Evolutionary conservation across 495 filamentous ascomycete genomes (phyloP), one percentile per base, ranked within the genome.

Genomic region (Penicillium cataractarum): DNA sequence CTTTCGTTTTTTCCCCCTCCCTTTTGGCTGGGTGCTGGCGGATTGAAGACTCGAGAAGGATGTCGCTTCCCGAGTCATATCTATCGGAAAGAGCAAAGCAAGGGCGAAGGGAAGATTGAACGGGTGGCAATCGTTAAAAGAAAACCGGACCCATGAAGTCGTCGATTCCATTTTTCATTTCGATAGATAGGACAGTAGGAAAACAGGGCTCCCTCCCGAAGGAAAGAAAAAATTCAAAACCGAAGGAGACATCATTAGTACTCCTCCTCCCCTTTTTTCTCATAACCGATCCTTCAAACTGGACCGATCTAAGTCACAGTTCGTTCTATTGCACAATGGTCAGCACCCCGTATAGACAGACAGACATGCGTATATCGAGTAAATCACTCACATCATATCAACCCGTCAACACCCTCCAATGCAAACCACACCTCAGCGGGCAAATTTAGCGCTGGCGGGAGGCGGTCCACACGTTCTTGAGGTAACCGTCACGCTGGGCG

Each of bases 381-480:
- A 35, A 55, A 35, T n/a, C 21, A 50, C 74, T 63, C 49, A 78
- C 75, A 74, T 72, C 65, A 71, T 68, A 60, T 71, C 68, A 74
- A 73, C 68, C 72, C 65, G 53, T 69, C 68, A 72, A 65, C 67
- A 70, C 60, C 66, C 63, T 58, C 57, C 49, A 60, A 56, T 54
- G 60, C 54, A 64, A 62, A 57, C 57, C 62, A 63, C 60, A 69
- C 60, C 32, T 29, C 57, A 53, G 40, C 35, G 32, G 53, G 9
- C 33, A 61, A 60, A 73, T 80, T 83, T 87, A 91, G 78, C 87
- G 85, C 80, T 92, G 89, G 74, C 82, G 70, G 71, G 68, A 78
- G 64, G 87, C 88, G 78, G 86, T 89, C 96, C 96, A 99, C 71
- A 99, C 95, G 75, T 83, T 90, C 90, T 97, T 97, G 77, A 99